Evolutionary conservation across 2,329 filamentous ascomycete species (phyloP).

Genomic region (Amesomyces nigricolor): DNA sequence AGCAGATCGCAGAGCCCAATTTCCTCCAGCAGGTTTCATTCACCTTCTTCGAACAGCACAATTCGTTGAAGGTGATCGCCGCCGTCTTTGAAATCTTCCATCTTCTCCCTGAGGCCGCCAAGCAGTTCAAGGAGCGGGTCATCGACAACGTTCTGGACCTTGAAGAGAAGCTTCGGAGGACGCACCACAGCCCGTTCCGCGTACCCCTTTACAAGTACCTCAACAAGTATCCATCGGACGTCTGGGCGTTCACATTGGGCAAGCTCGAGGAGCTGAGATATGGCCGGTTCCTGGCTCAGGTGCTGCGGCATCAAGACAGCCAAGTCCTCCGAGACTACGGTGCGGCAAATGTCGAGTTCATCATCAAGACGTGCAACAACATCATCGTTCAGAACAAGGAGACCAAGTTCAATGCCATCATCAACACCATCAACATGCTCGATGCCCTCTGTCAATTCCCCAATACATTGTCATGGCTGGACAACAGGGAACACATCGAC

Average conservation of each 20-base stretch:
- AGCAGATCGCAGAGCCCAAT: conserved; percentile 75
- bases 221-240: conserved; percentile 85
- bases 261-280: conserved; percentile 80
- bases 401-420: conserved; percentile 60
- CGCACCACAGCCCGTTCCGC: conserved; percentile 86
- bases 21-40: conserved; percentile 88
- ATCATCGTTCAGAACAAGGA: conserved; percentile 61
- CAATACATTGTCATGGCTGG: conserved; percentile 65
- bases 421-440: conserved; percentile 84
- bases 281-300: conserved; percentile 85
- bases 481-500: conserved; percentile 54
- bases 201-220: conserved; percentile 87
- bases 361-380: conserved; percentile 64
- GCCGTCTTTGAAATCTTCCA: conserved; percentile 97
- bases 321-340: conserved; percentile 68
- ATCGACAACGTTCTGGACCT: conserved; percentile 87
- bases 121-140: conserved; percentile 83
- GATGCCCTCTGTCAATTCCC: conserved; percentile 68
- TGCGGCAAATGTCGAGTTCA: conserved; percentile 63
- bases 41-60: conserved; percentile 86
- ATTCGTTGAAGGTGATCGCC: conserved; percentile 88
- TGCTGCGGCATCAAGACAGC: conserved; percentile 71
- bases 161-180: conserved; percentile 77
- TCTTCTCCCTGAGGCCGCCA: conserved; percentile 83
- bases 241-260: conserved; percentile 73